Base-by-base conservation (phyloP, 108 stramenopile species). In the Chaetoceros muelleri region DNA sequence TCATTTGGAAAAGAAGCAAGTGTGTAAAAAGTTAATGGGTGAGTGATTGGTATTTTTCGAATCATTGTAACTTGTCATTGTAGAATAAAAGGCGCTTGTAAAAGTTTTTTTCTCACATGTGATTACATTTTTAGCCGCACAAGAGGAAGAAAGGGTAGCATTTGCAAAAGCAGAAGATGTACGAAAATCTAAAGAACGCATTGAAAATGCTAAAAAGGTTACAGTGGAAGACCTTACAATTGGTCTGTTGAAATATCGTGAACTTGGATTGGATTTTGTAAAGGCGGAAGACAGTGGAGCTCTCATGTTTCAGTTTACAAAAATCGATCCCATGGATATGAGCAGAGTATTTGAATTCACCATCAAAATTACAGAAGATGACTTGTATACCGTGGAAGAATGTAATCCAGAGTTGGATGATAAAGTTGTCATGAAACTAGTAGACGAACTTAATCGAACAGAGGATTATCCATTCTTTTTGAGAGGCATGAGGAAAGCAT, bases 141-240 rank as follows among this genome's bases (percentile, higher is more conserved):
- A 49, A 49, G 23, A 49, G 18, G 48, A 49, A 23, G 48, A 49
- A 24, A 24, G 7, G 48, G 48, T 49, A 7, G 22, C 19, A 49
- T 23, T 21, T 21, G 18, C 48, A 23, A 17, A 22, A 25, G 53
- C 53, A 18, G 53, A 54, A 22, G 24, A 54, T 5, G 53, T 22
- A 10, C 60, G 69, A 13, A 44, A 34, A 23, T 34, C 58, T 30
- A 80, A 80, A 30, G 24, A 53, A 34, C 5, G 22, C 10, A 61
- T 48, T 2, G 68, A 71, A 53, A 71, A 68, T 29, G 22, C 72
- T 3, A 80, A 76, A 57, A 51, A 63, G 27, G 71, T 69, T 0
- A 80, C 73, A 13, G 51, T 80, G 21, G 79, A 82, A 28, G 81
- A 82, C 48, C 46, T 82, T 26, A 82, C 81, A 3, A 25, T 58